Conservation (phyloP, 805 yeast species). For the Candida insectorum region DNA sequence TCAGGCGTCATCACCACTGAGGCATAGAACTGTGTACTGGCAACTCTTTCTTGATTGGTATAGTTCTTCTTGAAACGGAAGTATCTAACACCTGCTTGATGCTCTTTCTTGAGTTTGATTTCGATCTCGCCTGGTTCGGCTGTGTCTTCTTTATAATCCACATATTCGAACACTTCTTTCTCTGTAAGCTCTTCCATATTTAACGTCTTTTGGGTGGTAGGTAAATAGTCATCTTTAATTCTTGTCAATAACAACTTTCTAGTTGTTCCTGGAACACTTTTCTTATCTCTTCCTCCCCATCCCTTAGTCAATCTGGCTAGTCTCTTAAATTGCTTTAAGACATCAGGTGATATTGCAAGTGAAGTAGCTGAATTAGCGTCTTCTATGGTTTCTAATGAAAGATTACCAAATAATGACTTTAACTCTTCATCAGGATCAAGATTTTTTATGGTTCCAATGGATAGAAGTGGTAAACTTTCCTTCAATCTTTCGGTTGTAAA, state of each 20-base stretch:
- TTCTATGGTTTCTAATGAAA: conserved; percentile 63
- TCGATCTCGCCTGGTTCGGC: conserved; percentile 24
- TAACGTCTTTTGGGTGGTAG: conserved; percentile 60
- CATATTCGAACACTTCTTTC: conserved; percentile 34
- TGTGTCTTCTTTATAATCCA: conserved; percentile 32
- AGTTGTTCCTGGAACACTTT: conserved; percentile 70
- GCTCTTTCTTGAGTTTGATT: conserved; percentile 29
- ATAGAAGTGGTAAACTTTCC: conserved; percentile 37
- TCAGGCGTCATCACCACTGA: conserved; percentile 73
- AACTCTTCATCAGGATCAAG: conserved; percentile 79
- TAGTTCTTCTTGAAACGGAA: conserved; percentile 50
- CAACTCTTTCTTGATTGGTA: conserved; percentile 30
- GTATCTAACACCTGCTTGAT: conserved; percentile 45
- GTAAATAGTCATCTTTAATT: conserved; percentile 78
- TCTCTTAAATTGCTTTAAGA: conserved; percentile 59
- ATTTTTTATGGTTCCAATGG: conserved; percentile 44
- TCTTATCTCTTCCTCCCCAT: conserved; percentile 81
- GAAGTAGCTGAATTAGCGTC: conserved; percentile 79
- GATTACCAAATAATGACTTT: conserved; percentile 64
- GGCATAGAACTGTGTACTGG: conserved; percentile 53
- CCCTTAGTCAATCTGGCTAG: conserved; percentile 60
- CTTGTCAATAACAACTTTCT: conserved; percentile 67
- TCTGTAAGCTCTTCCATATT: conserved; percentile 51
- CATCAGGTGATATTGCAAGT: conserved; percentile 64
- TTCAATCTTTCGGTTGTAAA: conserved; percentile 47